These are phyloP conservation scores for Boletus eberwhitei DNA, from an alignment of 768 basidiomycete genomes.

Conservation along the genomic window DNA sequence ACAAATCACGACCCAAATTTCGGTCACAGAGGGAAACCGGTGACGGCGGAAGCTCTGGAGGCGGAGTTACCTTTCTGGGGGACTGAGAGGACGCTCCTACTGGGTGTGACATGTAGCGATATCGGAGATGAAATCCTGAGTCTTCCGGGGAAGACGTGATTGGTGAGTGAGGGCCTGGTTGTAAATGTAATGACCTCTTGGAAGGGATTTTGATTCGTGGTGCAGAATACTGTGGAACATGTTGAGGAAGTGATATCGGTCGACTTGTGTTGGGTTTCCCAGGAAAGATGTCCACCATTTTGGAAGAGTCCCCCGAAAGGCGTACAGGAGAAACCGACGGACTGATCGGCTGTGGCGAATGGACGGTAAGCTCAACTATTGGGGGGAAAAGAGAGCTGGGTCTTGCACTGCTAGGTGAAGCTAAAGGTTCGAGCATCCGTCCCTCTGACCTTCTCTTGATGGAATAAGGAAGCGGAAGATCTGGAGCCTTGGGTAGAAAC, in stretches of 20 bases:
- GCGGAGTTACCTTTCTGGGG: conserved; percentile 4
- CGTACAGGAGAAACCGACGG: not conserved
- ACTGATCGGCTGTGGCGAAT: not conserved
- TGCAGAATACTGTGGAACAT: not conserved
- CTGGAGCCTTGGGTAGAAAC: conserved; percentile 23
- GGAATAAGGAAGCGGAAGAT: conserved; percentile 23
- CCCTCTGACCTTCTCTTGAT: not conserved
- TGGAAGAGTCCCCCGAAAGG: conserved; percentile 4
- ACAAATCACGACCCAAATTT: not conserved
- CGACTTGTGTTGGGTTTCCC: not conserved
- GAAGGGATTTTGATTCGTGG: conserved; percentile 18
- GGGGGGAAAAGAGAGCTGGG: not conserved
- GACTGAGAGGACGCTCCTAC: not conserved
- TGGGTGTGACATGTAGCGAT: not conserved
- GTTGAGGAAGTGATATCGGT: conserved; percentile 5
- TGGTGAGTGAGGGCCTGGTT: conserved; percentile 7
- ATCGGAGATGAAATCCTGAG: conserved; percentile 2
- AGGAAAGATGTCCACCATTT: not conserved
- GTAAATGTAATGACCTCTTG: not conserved
- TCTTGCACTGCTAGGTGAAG: not conserved
- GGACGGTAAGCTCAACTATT: not conserved
- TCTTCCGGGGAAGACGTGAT: conserved; percentile 21
- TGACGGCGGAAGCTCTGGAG: not conserved
- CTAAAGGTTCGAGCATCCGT: not conserved
- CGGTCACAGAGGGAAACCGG: not conserved